These are phyloP conservation scores for Fusarium denticulatum DNA, from an alignment of 2,329 filamentous ascomycete species.

Conservation along the genomic window DNA sequence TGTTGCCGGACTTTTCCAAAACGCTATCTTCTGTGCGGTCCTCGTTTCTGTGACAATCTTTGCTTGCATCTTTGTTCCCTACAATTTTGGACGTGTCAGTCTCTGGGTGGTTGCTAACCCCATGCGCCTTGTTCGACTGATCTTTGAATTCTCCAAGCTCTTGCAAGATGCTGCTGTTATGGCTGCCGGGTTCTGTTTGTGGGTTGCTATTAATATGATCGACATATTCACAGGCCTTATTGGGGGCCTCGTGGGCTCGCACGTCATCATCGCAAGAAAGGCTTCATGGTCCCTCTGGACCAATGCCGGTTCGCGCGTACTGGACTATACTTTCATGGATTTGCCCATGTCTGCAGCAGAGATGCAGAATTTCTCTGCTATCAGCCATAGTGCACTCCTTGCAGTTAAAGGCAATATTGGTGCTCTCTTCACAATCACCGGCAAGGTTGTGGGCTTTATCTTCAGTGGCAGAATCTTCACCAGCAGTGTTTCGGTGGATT, in stretches of 20 bases:
- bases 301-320: conserved; percentile 58
- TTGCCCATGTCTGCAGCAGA: conserved; percentile 66
- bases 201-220: conserved; percentile 52
- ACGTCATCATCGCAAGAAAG: conserved; percentile 49
- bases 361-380: conserved; percentile 79
- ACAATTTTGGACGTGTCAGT: conserved; percentile 87
- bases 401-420: conserved; percentile 65
- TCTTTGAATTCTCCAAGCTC: conserved; percentile 80
- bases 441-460: conserved; percentile 54
- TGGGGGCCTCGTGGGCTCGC: conserved; percentile 44
- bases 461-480: conserved; percentile 54
- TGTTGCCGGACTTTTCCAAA: conserved; percentile 88
- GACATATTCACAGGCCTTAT: conserved; percentile 51
- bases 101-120: conserved; percentile 85
- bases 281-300: conserved; percentile 56
- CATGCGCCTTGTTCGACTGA: conserved; percentile 75
- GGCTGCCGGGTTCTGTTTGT: conserved; percentile 65
- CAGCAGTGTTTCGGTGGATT: conserved; percentile 17
- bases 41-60: conserved; percentile 89
- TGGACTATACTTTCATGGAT: conserved; percentile 61
- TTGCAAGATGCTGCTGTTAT: conserved; percentile 80
- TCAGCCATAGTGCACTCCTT: conserved; percentile 76
- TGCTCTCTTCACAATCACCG: conserved; percentile 52
- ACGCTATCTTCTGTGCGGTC: conserved; percentile 92
- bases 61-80: conserved; percentile 87